Evolutionary conservation across 177 flowering plant species (phyloP), one percentile per base, ranked within the genome.

Genomic region (Telopea speciosissima): DNA sequence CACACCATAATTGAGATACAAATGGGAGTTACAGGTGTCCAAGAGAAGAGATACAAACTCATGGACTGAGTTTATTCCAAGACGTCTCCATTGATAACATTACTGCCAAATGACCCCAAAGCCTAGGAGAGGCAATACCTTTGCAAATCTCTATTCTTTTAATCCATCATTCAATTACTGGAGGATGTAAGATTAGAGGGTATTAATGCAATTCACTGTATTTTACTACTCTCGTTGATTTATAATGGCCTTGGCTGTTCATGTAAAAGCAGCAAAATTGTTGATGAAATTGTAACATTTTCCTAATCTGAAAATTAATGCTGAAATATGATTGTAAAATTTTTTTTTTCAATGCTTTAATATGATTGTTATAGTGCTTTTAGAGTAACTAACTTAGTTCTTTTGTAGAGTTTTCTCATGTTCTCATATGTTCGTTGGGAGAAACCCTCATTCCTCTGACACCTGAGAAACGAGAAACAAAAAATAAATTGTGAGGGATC

Each of bases 1-100:
- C 99, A 95, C 74, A 95, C 99, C 6, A 95, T 95, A 62, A 90
- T 95, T 58, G 99, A 95, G 86, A 95, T 95, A 74, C 94, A 95
- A 75, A 95, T 95, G 99, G 99, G 99, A 54, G 98, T 95, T 8
- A 83, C 92, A 0, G 99, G 99, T 4, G 96, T 95, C 42, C 96
- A 93, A 74, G 99, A 95, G 81, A 95, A 93, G 73, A 73, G 97
- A 74, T 95, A 95, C 90, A 95, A 93, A 74, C 93, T 92, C 80
- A 92, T 95, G 99, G 94, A 92, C 72, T 89, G 78, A 84, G 19
- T 23, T 33, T n/a, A 67, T 59, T 44, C 3, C 19, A 14, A 62
- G 56, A 19, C 24, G 24, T 61, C n/a, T 62, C 23, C 8, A 4
- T 31, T 42, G 68, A 24, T 45, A 68, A 61, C 60, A 62, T 23